Evolutionary conservation across 2,329 filamentous ascomycete genomes (phyloP).

Genomic region (Colletotrichum cordylinicola): DNA sequence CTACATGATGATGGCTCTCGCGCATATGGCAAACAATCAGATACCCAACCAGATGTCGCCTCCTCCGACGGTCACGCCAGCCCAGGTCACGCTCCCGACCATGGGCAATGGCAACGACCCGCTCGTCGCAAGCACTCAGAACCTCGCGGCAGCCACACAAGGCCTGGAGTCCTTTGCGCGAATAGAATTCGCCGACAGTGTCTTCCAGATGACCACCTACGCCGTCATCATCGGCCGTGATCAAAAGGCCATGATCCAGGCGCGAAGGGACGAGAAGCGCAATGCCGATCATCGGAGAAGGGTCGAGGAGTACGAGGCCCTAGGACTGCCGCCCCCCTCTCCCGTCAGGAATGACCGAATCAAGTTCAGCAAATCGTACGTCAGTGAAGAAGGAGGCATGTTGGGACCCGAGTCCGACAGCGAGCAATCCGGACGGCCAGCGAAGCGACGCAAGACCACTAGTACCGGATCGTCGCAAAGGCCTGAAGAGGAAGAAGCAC

Average conservation of each 20-base stretch:
- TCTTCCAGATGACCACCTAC: slow-evolving; percentile 81
- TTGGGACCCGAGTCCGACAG: slow-evolving; percentile 67
- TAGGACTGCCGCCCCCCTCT: slow-evolving; percentile 56
- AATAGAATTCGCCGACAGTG: slow-evolving; percentile 76
- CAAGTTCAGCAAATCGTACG: slow-evolving; percentile 68
- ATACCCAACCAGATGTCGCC: slow-evolving; percentile 41
- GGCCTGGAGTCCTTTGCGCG: slow-evolving; percentile 62
- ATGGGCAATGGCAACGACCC: slow-evolving; percentile 31
- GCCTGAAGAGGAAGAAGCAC: slow-evolving; percentile 47
- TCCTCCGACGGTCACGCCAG: slow-evolving; percentile 50
- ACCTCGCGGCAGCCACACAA: slow-evolving; percentile 40
- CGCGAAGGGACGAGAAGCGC: slow-evolving; percentile 56
- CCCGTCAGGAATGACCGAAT: slow-evolving; percentile 56
- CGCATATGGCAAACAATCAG: slow-evolving; percentile 40
- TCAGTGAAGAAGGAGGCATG: slow-evolving; percentile 74
- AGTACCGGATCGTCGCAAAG: slow-evolving; percentile 44
- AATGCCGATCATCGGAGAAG: slow-evolving; percentile 49
- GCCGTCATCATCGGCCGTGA: slow-evolving; percentile 77
- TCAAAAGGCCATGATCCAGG: slow-evolving; percentile 62
- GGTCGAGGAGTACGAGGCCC: slow-evolving; percentile 51
- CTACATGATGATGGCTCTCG: slow-evolving; percentile 52
- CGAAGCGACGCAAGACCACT: slow-evolving; percentile 53
- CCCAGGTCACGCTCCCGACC: slow-evolving; percentile 49
- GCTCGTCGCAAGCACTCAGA: slow-evolving; percentile 35
- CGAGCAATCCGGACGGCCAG: slow-evolving; percentile 52